Evolutionary conservation across 2,329 filamentous ascomycete species (phyloP).

Genomic region (Xylaria sp.): DNA sequence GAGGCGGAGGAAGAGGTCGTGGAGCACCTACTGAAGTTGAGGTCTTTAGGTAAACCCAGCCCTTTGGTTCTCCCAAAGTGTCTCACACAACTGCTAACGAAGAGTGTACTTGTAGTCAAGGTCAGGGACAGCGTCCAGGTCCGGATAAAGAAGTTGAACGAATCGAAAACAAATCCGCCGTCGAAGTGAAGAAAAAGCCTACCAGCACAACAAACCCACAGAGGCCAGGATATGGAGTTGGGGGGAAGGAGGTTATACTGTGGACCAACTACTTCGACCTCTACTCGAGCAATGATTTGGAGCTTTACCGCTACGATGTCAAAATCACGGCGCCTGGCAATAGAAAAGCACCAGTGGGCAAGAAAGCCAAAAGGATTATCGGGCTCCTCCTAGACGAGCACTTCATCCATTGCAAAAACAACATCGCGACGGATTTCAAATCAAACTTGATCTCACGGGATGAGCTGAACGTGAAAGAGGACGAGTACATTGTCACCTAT

Average conservation of each 20-base stretch:
- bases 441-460: slow-evolving; percentile 16
- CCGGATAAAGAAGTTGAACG: slow-evolving; percentile 1
- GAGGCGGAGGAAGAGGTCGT: neutral
- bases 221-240: slow-evolving; percentile 21
- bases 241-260: slow-evolving; percentile 11
- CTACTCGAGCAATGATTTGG: neutral
- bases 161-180: slow-evolving; percentile 22
- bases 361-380: slow-evolving; percentile 25
- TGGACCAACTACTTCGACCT: slow-evolving; percentile 27
- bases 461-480: slow-evolving; percentile 4
- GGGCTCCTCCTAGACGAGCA: slow-evolving; percentile 15
- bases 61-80: neutral
- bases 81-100: slow-evolving; percentile 11
- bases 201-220: slow-evolving; percentile 15
- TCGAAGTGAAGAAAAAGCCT: slow-evolving; percentile 12
- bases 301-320: slow-evolving; percentile 17
- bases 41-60: slow-evolving; percentile 9
- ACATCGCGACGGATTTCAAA: slow-evolving; percentile 22
- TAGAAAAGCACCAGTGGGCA: slow-evolving; percentile 16
- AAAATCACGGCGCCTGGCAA: neutral
- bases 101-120: slow-evolving; percentile 3
- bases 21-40: slow-evolving; percentile 5
- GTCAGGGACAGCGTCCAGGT: neutral
- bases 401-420: neutral
- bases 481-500: slow-evolving; percentile 5